Percentiles rank a stretch among this genome's conserved stretches.
Evolutionary conservation across 306 rosid genomes (phyloP).

Genomic region (Cicer arietinum): DNA sequence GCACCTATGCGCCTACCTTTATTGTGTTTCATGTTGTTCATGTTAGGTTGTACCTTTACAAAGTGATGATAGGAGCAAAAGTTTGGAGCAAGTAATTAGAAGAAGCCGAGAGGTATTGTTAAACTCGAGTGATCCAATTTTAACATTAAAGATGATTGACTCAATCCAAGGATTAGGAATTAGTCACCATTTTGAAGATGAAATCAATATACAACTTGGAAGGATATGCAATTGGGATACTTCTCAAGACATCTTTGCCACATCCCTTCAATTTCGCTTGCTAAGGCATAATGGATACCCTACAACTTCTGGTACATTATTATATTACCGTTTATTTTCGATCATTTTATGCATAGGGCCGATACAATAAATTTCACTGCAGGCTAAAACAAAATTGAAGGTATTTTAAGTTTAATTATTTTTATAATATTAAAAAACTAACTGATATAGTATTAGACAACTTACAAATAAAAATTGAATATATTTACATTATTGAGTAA

Average conservation of each 20-base stretch:
- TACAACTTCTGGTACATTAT: slow-evolving; percentile 39
- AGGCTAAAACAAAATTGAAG: no score
- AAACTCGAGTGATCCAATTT: slow-evolving; percentile 28
- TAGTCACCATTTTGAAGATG: slow-evolving; percentile 46
- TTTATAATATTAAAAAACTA: no score
- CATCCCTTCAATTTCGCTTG: slow-evolving; percentile 53
- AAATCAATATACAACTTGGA: slow-evolving; percentile 17
- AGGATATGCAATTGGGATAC: slow-evolving; percentile 21
- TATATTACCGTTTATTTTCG: neutral
- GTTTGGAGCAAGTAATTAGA: slow-evolving; percentile 27
- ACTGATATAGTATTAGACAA: no score
- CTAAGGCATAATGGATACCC: slow-evolving; percentile 40
- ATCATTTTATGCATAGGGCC: neutral
- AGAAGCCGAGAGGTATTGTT: slow-evolving; percentile 23
- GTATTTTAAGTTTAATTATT: no score
- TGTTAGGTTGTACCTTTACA: slow-evolving; percentile 9
- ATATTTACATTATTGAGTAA: no score
- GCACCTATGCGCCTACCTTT: no score
- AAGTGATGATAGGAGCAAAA: neutral
- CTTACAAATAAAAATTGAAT: no score
- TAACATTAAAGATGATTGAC: slow-evolving; percentile 46
- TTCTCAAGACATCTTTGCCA: slow-evolving; percentile 41
- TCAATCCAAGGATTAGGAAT: slow-evolving; percentile 51
- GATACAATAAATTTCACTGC: neutral
- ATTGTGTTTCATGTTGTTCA: neutral